These are phyloP conservation scores for Amanita brunnescens DNA, from an alignment of 768 basidiomycete species.

Conservation along the genomic window DNA sequence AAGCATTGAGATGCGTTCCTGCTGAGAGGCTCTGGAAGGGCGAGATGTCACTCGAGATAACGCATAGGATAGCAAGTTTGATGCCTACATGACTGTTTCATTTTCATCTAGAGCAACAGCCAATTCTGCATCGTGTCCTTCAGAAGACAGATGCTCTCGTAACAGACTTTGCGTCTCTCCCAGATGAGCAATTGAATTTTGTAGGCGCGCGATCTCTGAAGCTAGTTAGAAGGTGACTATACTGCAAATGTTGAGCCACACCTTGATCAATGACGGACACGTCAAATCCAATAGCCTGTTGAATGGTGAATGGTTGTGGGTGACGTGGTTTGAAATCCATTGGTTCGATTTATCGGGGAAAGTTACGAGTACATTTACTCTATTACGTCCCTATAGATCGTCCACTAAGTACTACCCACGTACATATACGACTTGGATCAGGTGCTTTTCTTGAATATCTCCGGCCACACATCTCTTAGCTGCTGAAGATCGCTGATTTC, in stretches of 20 bases:
- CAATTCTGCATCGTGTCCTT: slow-evolving; percentile 35
- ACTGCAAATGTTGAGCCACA: slow-evolving; percentile 18
- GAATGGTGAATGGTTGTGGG: slow-evolving; percentile 66
- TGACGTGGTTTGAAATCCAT: slow-evolving; percentile 59
- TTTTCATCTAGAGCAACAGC: slow-evolving; percentile 62
- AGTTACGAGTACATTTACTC: not conserved
- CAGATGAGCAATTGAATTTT: slow-evolving; percentile 61
- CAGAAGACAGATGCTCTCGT: slow-evolving; percentile 31
- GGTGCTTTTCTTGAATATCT: slow-evolving; percentile 66
- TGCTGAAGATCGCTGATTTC: slow-evolving; percentile 55
- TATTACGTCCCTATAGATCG: too few relatives aligned
- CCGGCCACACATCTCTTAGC: slow-evolving; percentile 63
- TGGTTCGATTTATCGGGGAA: not conserved
- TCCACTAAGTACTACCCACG: too few relatives aligned
- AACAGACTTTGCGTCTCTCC: slow-evolving; percentile 53
- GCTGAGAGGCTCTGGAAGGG: slow-evolving; percentile 57
- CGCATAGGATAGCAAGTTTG: not conserved
- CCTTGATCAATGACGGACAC: slow-evolving; percentile 66
- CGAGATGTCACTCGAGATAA: not conserved
- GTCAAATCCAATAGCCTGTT: slow-evolving; percentile 56
- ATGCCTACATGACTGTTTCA: slow-evolving; percentile 54
- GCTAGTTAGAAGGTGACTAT: slow-evolving; percentile 2
- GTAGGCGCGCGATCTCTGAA: slow-evolving; percentile 67
- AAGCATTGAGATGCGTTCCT: slow-evolving; percentile 65
- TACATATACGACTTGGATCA: too few relatives aligned